These are phyloP conservation scores for Trebouxia sp. DNA, from an alignment of 139 green algal genomes.

Conservation along the genomic window DNA sequence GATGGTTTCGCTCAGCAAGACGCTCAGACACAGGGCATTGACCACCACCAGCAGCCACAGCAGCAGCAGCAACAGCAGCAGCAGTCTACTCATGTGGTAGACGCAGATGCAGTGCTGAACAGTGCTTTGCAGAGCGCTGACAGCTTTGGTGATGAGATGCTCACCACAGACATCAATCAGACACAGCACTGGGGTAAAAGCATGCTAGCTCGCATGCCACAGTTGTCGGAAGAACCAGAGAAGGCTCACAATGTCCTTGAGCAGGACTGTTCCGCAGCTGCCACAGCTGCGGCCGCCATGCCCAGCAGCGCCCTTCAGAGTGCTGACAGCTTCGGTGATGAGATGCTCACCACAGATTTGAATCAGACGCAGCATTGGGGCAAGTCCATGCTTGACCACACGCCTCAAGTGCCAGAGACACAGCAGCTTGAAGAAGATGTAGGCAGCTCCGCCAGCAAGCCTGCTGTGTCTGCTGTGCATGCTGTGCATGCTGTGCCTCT, in stretches of 20 bases:
- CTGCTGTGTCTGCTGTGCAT: slow-evolving; percentile 5
- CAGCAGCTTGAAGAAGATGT: not conserved
- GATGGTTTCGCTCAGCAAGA: too few species aligned
- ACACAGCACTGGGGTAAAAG: slow-evolving; percentile 9
- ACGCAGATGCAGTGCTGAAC: not conserved
- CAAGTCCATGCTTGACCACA: not conserved
- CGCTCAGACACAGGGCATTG: not conserved
- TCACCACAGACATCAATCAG: not conserved
- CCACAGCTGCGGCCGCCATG: not conserved
- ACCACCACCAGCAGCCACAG: not conserved
- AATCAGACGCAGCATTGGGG: slow-evolving; percentile 1
- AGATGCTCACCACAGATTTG: not conserved
- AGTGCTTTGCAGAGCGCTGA: slow-evolving; percentile 1
- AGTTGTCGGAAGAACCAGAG: not conserved
- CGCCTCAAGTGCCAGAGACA: slow-evolving; percentile 5
- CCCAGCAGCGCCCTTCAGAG: not conserved
- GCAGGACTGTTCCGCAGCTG: not conserved
- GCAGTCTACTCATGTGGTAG: too few species aligned
- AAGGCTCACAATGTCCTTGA: not conserved
- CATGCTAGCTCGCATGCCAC: not conserved
- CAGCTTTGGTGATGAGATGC: not conserved
- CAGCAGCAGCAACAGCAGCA: slow-evolving; percentile 1
- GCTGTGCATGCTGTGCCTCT: slow-evolving; percentile 6
- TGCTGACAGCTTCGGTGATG: not conserved
- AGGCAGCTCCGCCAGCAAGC: not conserved